Evolutionary conservation across 306 rosid species (phyloP).

Genomic region (Cyclanthera cordifolia): DNA sequence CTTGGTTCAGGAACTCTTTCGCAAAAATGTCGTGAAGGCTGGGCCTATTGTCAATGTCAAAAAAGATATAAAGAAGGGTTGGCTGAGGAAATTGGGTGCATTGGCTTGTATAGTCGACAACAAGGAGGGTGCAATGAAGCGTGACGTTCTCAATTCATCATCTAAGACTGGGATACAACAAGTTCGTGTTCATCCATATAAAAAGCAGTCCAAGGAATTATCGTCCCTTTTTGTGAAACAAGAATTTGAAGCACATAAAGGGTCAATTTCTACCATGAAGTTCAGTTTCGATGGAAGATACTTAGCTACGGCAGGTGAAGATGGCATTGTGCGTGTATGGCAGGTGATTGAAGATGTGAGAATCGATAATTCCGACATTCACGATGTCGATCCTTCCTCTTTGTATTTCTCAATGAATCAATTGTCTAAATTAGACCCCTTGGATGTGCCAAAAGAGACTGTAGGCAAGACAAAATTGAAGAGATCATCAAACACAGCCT

Average conservation of each 20-base stretch:
- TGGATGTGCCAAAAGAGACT: constrained; percentile 36
- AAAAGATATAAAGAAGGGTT: constrained; percentile 40
- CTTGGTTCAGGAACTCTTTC: constrained; percentile 33
- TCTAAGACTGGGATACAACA: constrained; percentile 27
- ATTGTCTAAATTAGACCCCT: constrained; percentile 34
- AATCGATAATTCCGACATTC: constrained; percentile 28
- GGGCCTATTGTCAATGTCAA: constrained; percentile 19
- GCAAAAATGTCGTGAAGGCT: constrained; percentile 30
- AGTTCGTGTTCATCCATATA: constrained; percentile 46
- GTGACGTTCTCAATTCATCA: not conserved
- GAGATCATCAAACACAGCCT: constrained; percentile 50
- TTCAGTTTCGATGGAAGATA: constrained; percentile 72
- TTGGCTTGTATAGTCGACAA: constrained; percentile 39
- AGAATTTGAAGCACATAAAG: constrained; percentile 61
- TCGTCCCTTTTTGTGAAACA: constrained; percentile 59
- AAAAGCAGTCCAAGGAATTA: constrained; percentile 54
- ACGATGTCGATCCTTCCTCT: constrained; percentile 45
- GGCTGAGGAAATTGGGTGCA: constrained; percentile 46
- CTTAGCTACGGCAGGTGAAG: constrained; percentile 77
- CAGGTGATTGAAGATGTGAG: constrained; percentile 53
- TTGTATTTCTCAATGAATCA: constrained; percentile 52
- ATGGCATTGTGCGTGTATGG: constrained; percentile 73
- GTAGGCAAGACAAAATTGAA: constrained; percentile 28
- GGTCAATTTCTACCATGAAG: constrained; percentile 67
- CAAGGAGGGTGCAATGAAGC: constrained; percentile 6